Conservation (phyloP, 2,329 filamentous ascomycete genomes). For the Blastomyces parvus region DNA sequence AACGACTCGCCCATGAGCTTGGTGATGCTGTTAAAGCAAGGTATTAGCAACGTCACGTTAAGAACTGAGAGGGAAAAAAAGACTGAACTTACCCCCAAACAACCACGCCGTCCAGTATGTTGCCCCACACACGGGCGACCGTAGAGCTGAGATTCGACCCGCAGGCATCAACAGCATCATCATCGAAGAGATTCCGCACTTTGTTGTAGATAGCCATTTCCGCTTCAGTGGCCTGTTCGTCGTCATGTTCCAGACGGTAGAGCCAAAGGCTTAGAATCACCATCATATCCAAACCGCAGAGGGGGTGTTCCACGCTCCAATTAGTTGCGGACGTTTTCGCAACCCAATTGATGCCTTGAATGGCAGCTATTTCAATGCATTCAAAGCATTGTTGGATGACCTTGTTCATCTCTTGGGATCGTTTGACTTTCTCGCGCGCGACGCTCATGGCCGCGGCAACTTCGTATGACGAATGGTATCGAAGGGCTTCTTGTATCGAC, state of each 20-base stretch:
- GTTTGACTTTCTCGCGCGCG: slow-evolving; percentile 85
- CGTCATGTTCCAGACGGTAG: slow-evolving; percentile 98
- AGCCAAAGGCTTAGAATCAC: slow-evolving; percentile 97
- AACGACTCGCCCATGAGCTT: slow-evolving; percentile 98
- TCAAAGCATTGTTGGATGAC: slow-evolving; percentile 97
- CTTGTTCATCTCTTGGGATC: slow-evolving; percentile 95
- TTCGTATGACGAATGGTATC: slow-evolving; percentile 95
- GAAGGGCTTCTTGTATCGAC: slow-evolving; percentile 86
- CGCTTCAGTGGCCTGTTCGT: slow-evolving; percentile 52
- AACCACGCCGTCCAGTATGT: slow-evolving; percentile 96
- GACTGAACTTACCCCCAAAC: slow-evolving; percentile 84
- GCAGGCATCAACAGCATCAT: slow-evolving; percentile 75
- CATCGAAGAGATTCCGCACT: slow-evolving; percentile 73
- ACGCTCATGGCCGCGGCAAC: slow-evolving; percentile 95
- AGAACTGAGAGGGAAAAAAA: background rate
- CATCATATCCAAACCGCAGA: slow-evolving; percentile 94
- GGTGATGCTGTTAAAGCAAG: slow-evolving; percentile 33
- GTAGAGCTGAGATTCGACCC: slow-evolving; percentile 82
- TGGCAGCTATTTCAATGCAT: slow-evolving; percentile 90
- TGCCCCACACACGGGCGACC: slow-evolving; percentile 90
- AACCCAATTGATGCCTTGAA: slow-evolving; percentile 94
- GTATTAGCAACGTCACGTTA: slow-evolving; percentile 42
- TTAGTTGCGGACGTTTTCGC: slow-evolving; percentile 96
- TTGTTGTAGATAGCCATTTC: slow-evolving; percentile 48
- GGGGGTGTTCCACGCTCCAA: slow-evolving; percentile 96